Evolutionary conservation across 2,329 filamentous ascomycete genomes (phyloP).

Genomic region (Verticillium nonalfalfae): DNA sequence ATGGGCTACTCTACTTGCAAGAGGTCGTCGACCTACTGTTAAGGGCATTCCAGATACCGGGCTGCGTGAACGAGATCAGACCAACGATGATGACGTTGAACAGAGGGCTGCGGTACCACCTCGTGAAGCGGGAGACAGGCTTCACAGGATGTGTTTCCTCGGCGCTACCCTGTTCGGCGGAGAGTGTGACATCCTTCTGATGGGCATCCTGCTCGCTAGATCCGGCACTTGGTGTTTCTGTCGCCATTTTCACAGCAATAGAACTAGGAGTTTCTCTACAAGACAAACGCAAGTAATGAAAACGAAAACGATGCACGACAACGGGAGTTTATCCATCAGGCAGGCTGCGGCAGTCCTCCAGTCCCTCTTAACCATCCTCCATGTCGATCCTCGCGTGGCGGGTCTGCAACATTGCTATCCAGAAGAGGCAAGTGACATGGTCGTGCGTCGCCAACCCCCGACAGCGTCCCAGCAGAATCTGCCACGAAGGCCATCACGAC

Average conservation of each 20-base stretch:
- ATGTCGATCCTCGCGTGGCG: neutral
- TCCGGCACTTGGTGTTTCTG: neutral
- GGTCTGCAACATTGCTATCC: neutral
- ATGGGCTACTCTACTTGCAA: neutral
- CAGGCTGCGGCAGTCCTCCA: neutral
- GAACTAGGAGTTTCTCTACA: neutral
- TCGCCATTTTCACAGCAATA: neutral
- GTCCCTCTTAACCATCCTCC: neutral
- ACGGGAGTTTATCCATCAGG: neutral
- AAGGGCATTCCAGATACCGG: conserved; percentile 40
- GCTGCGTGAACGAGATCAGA: conserved; percentile 35
- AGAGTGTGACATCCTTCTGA: neutral
- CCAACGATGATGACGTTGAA: conserved; percentile 40
- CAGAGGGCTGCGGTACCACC: conserved; percentile 35
- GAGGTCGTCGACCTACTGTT: conserved; percentile 21
- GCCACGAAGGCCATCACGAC: neutral
- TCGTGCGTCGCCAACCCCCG: neutral
- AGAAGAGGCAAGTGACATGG: neutral
- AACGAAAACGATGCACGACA: neutral
- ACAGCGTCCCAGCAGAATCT: neutral
- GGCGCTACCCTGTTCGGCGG: neutral
- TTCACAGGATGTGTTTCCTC: conserved; percentile 8
- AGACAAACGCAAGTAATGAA: neutral
- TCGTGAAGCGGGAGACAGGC: conserved; percentile 20
- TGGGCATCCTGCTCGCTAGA: neutral